phyloP scores from a whole-genome alignment of 257 asterid species.

The Capsicum chinense region DNA sequence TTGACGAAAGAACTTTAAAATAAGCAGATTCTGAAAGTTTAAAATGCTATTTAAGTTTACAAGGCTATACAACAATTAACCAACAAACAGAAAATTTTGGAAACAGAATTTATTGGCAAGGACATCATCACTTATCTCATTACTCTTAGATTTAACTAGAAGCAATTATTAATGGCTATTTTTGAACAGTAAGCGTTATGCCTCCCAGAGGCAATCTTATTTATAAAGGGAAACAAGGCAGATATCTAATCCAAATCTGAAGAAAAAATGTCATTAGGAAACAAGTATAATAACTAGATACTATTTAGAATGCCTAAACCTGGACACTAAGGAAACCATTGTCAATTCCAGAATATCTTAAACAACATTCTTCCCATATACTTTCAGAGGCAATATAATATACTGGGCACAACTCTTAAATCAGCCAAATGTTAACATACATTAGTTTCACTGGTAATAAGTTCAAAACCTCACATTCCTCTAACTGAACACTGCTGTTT shows the following conservation, averaged over 20 bases:
- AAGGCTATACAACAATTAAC: not conserved
- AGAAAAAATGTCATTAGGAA: not conserved
- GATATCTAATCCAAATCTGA: not conserved
- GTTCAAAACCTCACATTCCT: slow-evolving; percentile 5
- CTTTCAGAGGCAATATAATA: not conserved
- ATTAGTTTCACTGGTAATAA: not conserved
- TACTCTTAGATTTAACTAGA: slow-evolving; percentile 2
- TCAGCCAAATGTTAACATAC: not conserved
- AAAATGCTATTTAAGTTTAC: not conserved
- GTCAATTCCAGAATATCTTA: not conserved
- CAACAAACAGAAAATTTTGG: not conserved
- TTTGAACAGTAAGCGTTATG: not conserved
- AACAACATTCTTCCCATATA: not conserved
- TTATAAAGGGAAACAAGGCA: not conserved
- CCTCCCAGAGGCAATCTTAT: not conserved
- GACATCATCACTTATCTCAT: not conserved
- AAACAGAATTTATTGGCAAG: not conserved
- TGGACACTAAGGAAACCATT: not conserved
- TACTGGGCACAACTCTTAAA: not conserved
- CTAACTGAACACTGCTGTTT: not conserved
- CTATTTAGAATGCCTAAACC: slow-evolving; percentile 12
- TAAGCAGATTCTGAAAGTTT: not conserved
- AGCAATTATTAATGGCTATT: not conserved
- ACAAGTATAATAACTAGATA: not conserved
- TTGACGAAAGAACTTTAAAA: not conserved